phyloP scores from a whole-genome alignment of 768 basidiomycete genomes.

The Termitomyces sp. region DNA sequence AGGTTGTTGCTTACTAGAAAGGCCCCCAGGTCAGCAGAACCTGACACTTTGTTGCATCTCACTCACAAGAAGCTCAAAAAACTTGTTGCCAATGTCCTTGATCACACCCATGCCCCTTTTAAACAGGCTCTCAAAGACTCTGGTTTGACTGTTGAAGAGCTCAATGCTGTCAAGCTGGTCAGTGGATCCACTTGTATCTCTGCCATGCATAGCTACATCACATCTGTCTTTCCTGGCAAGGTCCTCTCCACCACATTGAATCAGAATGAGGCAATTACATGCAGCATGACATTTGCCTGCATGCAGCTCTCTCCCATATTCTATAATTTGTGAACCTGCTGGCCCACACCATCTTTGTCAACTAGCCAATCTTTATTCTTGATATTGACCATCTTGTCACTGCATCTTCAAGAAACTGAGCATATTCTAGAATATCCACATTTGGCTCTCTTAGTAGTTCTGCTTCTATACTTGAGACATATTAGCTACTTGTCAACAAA shows the following conservation, averaged over 20 bases:
- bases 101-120: conserved; percentile 71
- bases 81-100: conserved; percentile 72
- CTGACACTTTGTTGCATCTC: conserved; percentile 86
- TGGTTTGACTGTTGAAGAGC: conserved; percentile 75
- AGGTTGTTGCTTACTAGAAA: too few species aligned
- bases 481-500: neutral
- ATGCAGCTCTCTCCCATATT: conserved; percentile 97
- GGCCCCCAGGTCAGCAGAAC: too few species aligned
- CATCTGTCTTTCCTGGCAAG: conserved; percentile 78
- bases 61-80: conserved; percentile 77
- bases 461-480: too few species aligned
- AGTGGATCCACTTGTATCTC: conserved; percentile 94
- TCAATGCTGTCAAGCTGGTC: conserved; percentile 89
- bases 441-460: too few species aligned
- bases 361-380: too few species aligned
- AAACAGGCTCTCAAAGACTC: conserved; percentile 76
- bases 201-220: conserved; percentile 83
- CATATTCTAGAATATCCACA: too few species aligned
- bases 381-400: too few species aligned
- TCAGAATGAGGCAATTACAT: conserved; percentile 95
- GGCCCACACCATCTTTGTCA: too few species aligned
- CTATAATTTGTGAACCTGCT: too few species aligned
- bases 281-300: conserved; percentile 95
- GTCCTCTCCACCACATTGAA: conserved; percentile 86
- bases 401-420: too few species aligned